Conservation (phyloP, 129 eudicot species). For the Artemisia annua region DNA sequence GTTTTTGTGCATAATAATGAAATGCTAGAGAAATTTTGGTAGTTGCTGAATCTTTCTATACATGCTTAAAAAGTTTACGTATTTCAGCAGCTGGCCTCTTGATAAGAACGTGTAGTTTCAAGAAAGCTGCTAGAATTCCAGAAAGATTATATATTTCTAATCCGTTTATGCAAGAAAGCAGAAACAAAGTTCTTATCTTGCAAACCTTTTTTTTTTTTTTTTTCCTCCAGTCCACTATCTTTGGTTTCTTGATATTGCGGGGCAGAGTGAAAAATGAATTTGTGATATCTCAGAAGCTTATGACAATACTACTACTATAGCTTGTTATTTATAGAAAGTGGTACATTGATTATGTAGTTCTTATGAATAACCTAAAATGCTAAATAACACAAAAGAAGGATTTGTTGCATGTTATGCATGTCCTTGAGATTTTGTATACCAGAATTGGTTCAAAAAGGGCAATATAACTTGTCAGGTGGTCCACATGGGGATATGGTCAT, state of each 20-base stretch:
- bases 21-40: slow-evolving; percentile 30
- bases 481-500: not conserved
- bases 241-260: slow-evolving; percentile 16
- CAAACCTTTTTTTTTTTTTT: slow-evolving; percentile 7
- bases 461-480: slow-evolving; percentile 6
- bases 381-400: slow-evolving; percentile 8
- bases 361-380: not conserved
- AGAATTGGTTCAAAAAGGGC: not conserved
- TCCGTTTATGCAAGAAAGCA: not conserved
- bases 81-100: slow-evolving; percentile 5
- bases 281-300: not conserved
- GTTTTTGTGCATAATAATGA: slow-evolving; percentile 43
- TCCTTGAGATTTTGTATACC: slow-evolving; percentile 10
- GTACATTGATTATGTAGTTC: not conserved
- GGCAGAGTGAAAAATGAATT: not conserved
- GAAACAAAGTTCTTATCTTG: slow-evolving; percentile 7
- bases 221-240: slow-evolving; percentile 13
- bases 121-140: slow-evolving; percentile 12
- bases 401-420: not conserved
- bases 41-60: slow-evolving; percentile 9
- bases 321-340: too few species aligned
- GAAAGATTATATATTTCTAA: slow-evolving; percentile 5
- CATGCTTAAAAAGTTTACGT: not conserved
- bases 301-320: not conserved
- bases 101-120: slow-evolving; percentile 3